Evolutionary conservation across 2,329 filamentous ascomycete species (phyloP).

Genomic region (Dactylellina leptospora): DNA sequence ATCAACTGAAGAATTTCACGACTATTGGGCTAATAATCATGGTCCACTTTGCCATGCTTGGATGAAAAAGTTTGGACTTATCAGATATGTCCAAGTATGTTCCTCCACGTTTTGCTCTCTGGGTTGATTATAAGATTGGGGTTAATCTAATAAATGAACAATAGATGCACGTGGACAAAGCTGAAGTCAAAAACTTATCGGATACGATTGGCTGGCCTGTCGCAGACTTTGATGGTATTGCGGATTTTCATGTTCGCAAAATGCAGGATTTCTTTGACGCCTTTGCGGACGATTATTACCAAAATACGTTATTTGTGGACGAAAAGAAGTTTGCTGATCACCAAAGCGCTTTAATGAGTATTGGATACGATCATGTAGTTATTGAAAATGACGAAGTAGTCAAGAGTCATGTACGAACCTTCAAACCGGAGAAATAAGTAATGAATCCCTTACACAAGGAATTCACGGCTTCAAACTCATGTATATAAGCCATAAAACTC

Average conservation of each 20-base stretch:
- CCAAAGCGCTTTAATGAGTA: background rate
- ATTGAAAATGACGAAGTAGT: constrained; percentile 12
- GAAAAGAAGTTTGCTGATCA: constrained; percentile 1
- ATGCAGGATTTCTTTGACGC: constrained; percentile 14
- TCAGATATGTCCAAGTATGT: constrained; percentile 22
- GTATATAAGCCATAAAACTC: too few relatives aligned
- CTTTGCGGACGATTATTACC: constrained; percentile 15
- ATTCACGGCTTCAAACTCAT: too few relatives aligned
- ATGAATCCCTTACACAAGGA: too few relatives aligned
- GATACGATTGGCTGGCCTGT: constrained; percentile 2
- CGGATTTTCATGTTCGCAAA: constrained; percentile 18
- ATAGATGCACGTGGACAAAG: constrained; percentile 19
- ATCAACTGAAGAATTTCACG: constrained; percentile 1
- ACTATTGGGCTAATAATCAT: constrained; percentile 16
- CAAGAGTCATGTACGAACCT: constrained; percentile 1
- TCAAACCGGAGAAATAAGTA: background rate
- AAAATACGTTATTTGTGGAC: constrained; percentile 3
- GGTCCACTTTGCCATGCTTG: background rate
- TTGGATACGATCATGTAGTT: constrained; percentile 16
- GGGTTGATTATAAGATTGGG: too few relatives aligned
- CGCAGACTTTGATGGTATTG: constrained; percentile 11
- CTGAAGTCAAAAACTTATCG: background rate
- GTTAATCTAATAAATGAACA: too few relatives aligned
- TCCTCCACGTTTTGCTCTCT: too few relatives aligned
- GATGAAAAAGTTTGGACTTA: constrained; percentile 20